Evolutionary conservation across 495 filamentous ascomycete genomes (phyloP).

Genomic region (Clavariopsis aquatica): DNA sequence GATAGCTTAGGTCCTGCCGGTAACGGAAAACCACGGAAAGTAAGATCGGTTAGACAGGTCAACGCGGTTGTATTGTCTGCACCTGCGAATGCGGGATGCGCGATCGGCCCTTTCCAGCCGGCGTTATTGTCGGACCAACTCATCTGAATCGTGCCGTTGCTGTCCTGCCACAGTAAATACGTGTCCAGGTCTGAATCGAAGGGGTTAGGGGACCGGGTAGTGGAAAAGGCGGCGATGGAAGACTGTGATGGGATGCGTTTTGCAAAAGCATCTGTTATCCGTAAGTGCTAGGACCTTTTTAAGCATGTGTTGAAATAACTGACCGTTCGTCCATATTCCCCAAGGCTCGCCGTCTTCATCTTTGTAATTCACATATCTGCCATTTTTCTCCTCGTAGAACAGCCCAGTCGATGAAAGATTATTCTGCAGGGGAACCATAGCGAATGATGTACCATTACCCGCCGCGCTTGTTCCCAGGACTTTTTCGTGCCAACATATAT

Average conservation of each 20-base stretch:
- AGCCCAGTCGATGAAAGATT: constrained; percentile 15
- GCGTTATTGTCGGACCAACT: constrained; percentile 20
- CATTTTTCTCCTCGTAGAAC: constrained; percentile 22
- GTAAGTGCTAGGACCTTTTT: not conserved
- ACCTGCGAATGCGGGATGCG: constrained; percentile 22
- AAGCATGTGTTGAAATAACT: not conserved
- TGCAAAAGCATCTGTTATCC: constrained; percentile 15
- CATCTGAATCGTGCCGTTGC: constrained; percentile 22
- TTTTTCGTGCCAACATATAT: constrained; percentile 21
- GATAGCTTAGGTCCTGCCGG: constrained; percentile 7
- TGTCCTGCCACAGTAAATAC: constrained; percentile 29
- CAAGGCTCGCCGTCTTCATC: constrained; percentile 5
- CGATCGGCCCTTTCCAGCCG: constrained; percentile 30
- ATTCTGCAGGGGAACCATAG: constrained; percentile 7
- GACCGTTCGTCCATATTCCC: constrained; percentile 12
- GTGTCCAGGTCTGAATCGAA: constrained; percentile 14
- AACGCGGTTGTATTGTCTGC: constrained; percentile 27
- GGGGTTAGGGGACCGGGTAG: not conserved
- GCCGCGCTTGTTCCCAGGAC: constrained; percentile 10
- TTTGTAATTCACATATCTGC: constrained; percentile 10
- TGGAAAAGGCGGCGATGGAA: constrained; percentile 28
- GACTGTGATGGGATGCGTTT: constrained; percentile 11
- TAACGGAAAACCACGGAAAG: constrained; percentile 19
- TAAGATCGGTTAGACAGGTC: constrained; percentile 23
- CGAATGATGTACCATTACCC: constrained; percentile 16